Conservation (phyloP, 768 basidiomycete genomes). For the Agaricus sinodeliciosus region DNA sequence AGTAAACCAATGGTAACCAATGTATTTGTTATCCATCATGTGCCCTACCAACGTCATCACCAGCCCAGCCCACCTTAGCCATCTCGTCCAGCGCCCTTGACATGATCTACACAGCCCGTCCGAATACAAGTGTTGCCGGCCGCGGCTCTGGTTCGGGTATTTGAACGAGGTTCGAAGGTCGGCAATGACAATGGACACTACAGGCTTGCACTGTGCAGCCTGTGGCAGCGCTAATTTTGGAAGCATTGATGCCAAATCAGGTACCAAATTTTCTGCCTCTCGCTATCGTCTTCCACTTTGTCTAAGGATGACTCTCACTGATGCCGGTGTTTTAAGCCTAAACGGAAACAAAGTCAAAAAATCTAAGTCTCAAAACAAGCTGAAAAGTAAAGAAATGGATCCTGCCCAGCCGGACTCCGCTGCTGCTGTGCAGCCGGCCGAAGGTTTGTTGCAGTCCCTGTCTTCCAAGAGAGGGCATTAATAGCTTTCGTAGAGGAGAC, state of each 20-base stretch:
- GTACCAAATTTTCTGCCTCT: background rate
- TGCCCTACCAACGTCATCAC: background rate
- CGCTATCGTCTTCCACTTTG: background rate
- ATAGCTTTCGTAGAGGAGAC: background rate
- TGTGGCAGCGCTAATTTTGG: background rate
- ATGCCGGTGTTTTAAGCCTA: background rate
- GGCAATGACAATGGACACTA: background rate
- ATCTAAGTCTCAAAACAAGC: slow-evolving; percentile 18
- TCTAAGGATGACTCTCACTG: background rate
- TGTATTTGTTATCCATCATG: background rate
- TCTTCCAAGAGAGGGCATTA: no score
- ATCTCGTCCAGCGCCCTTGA: no score
- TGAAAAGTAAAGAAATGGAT: slow-evolving; percentile 15
- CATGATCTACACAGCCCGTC: no score
- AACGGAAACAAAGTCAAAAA: slow-evolving; percentile 19
- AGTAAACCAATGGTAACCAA: slow-evolving; percentile 1
- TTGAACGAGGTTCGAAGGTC: no score
- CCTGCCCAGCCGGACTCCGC: background rate
- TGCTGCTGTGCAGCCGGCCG: background rate
- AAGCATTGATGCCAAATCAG: background rate
- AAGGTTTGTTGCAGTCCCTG: no score
- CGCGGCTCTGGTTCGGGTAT: no score
- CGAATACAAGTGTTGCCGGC: no score
- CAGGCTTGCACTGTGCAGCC: background rate
- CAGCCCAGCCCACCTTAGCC: no score